Evolutionary conservation across 1,284 basidiomycete species (phyloP), one percentile per base, ranked within the genome.

Genomic region (Cutaneotrichosporon cutaneum): DNA sequence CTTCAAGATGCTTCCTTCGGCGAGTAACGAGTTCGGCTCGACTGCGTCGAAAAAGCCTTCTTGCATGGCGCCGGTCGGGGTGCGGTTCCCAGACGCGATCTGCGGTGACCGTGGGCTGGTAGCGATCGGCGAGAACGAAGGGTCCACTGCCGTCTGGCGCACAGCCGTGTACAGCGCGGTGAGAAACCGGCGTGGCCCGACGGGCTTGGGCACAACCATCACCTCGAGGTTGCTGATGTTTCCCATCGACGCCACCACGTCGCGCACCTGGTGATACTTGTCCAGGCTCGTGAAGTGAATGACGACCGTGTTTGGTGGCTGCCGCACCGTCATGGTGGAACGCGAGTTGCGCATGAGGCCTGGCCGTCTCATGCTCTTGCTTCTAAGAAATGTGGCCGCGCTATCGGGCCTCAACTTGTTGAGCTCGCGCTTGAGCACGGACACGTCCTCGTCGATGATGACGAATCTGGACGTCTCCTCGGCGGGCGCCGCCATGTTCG

Each of bases 181-280:
- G 63, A 97, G 81, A 68, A 96, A 88, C 10, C 94, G 86, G 36
- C 94, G 86, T 1, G 94, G 94, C 4, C 94, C 94, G 10, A 90
- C 92, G 6, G 94, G 94, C 78, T 97, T 97, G 5, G 92, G 94
- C 30, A 97, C 88, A 67, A 97, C 91, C 82, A 96, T 90, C 30
- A 95, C 86, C 69, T 97, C 94, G 0, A 93, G 88, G 3, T 85
- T 70, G 10, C 7, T n/a, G 24, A 65, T 71, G 65, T 60, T 79
- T 1, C 71, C 67, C 7, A 70, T 63, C 4, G 61, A 60, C 66
- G 92, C 87, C 26, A 97, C 83, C n/a, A 88, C 82, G 67, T 95
- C 92, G 70, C 90, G 91, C 56, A 93, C 88, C 51, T 85, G 76
- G 74, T 92, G 92, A 82, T 90, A 97, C 70, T 94, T 93, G 9